Base-by-base conservation (phyloP, 345 rosid genomes). In the Brassica carinata region DNA sequence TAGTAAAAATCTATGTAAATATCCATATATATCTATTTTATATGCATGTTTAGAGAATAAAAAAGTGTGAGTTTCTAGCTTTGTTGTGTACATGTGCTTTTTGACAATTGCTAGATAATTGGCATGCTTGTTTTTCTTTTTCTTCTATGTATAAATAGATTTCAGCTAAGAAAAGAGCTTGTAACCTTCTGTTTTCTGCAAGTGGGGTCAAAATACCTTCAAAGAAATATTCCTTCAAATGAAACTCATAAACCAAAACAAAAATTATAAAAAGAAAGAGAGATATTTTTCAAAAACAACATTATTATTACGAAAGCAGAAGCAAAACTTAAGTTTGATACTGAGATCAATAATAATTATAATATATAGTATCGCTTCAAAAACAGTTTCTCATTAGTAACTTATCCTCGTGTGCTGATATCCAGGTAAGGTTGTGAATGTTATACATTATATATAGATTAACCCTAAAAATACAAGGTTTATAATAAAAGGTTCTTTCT, bases 141-240 rank as follows among this genome's bases (percentile, higher is more conserved):
- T n/a, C n/a, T n/a, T n/a, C 9, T 73, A 63, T 71, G 82, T 69
- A 82, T 86, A 83, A 82, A 85, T 83, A 83, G n/a, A 74, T 67
- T 79, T 75, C 64, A n/a, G n/a, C n/a, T 1, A 64, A 65, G 33
- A 76, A 67, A 84, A 8, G n/a, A 84, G 17, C 82, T 69, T n/a
- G n/a, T 71, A 40, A 64, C 29, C 79, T 87, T 83, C 85, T 85
- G 78, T 85, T 85, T 87, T 83, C 84, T 81, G 88, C 87, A 83
- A 84, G 85, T 62, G 36, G 78, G 76, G 77, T 78, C 81, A 34
- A 19, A 17, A 17, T 75, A 75, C 71, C 76, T 75, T 75, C 75
- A 61, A 11, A 74, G 75, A 68, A 48, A 45, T 74, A 80, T 80
- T 80, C 71, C 75, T 69, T 69, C 76, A 70, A 51, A 64, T 71